Percentiles rank a stretch among this genome's conserved stretches.
Conservation (phyloP, 305 asterid genomes). For the Stenogyne calaminthoides region DNA sequence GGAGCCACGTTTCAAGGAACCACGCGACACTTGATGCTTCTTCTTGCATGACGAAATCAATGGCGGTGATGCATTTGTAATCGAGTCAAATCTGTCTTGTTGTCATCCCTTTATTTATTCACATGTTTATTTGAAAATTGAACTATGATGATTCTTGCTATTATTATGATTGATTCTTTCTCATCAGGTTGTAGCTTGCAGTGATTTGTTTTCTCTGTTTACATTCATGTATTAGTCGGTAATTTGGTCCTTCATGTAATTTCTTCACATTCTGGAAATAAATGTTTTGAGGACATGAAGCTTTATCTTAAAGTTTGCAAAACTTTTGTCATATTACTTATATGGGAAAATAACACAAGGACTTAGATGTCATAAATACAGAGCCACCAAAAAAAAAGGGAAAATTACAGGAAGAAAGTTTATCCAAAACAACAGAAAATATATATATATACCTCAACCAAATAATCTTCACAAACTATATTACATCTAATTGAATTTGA, state of each 20-base stretch:
- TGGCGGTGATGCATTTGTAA: slow-evolving; percentile 73
- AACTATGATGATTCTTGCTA: slow-evolving; percentile 1
- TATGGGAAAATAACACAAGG: no score
- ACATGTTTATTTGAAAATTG: not conserved
- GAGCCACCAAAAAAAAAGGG: slow-evolving; percentile 7
- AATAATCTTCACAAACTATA: slow-evolving; percentile 31
- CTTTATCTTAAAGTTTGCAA: not conserved
- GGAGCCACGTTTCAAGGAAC: slow-evolving; percentile 82
- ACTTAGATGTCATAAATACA: slow-evolving; percentile 11
- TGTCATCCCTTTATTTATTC: not conserved
- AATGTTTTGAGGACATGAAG: not conserved
- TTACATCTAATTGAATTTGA: slow-evolving; percentile 20
- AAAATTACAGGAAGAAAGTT: not conserved
- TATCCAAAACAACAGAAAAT: slow-evolving; percentile 30
- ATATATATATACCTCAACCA: slow-evolving; percentile 46
- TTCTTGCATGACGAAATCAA: slow-evolving; percentile 77
- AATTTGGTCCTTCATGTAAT: slow-evolving; percentile 22
- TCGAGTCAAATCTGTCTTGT: not conserved
- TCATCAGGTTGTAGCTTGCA: slow-evolving; percentile 15
- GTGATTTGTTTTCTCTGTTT: not conserved
- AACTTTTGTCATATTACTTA: not conserved
- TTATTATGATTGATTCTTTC: slow-evolving; percentile 28
- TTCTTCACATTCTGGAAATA: not conserved
- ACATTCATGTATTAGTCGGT: slow-evolving; percentile 11
- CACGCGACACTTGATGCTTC: slow-evolving; percentile 71